Percentiles rank a stretch among this genome's conserved stretches.
Conservation (phyloP, 2,329 filamentous ascomycete genomes). For the Neurospora crassa region DNA sequence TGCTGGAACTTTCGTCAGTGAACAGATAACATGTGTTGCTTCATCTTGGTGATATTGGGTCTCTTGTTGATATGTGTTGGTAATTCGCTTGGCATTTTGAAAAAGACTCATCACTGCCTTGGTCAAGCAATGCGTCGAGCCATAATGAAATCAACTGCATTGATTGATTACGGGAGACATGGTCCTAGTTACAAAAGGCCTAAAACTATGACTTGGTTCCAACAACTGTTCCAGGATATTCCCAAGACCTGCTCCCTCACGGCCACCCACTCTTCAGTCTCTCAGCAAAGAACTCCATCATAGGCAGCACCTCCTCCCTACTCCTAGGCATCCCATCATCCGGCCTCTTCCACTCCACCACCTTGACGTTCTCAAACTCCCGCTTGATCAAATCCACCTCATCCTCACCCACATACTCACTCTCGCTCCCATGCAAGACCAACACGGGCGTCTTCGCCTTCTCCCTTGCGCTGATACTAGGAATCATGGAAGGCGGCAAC, state of each 20-base stretch:
- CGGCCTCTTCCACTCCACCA: conserved; percentile 57
- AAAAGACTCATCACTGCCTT: no score
- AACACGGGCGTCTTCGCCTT: conserved; percentile 57
- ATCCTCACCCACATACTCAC: conserved; percentile 42
- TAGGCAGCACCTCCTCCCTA: conserved; percentile 76
- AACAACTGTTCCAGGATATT: no score
- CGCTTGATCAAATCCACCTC: conserved; percentile 54
- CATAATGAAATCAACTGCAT: no score
- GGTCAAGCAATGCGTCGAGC: no score
- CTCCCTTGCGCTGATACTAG: conserved; percentile 31
- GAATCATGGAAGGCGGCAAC: conserved; percentile 45
- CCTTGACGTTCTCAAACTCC: conserved; percentile 57
- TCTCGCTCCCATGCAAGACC: conserved; percentile 45
- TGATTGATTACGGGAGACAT: no score
- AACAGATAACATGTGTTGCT: no score
- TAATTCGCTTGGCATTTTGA: no score
- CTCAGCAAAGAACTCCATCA: conserved; percentile 76
- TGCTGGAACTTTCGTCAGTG: neutral
- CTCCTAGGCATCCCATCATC: conserved; percentile 77
- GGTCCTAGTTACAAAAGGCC: no score
- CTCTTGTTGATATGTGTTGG: no score
- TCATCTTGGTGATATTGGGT: no score
- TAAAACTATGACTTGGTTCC: no score
- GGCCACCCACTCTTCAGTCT: conserved; percentile 36
- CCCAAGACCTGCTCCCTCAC: neutral